Evolutionary conservation across 1,284 basidiomycete species (phyloP).

Genomic region (Cerioporus squamosus): DNA sequence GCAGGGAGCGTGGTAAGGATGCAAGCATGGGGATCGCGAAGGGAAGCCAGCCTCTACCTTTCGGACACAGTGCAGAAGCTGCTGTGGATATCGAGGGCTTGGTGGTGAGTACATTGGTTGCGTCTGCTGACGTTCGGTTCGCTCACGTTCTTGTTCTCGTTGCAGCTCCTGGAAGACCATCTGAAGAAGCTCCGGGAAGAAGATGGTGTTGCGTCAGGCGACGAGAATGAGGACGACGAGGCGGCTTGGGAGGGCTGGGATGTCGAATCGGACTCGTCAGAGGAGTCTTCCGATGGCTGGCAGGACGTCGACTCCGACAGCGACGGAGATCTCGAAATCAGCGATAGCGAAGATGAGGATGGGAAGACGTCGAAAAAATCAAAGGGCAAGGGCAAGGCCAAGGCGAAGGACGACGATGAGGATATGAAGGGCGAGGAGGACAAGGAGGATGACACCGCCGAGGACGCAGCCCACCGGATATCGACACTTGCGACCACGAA

Average conservation of each 20-base stretch:
- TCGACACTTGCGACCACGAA: constrained; percentile 82
- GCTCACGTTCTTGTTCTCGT: background rate
- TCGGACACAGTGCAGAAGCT: constrained; percentile 77
- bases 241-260: constrained; percentile 94
- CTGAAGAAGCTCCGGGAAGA: constrained; percentile 72
- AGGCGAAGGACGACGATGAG: constrained; percentile 20
- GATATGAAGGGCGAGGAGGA: constrained; percentile 25
- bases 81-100: constrained; percentile 92
- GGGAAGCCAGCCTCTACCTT: constrained; percentile 73
- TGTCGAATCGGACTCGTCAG: constrained; percentile 61
- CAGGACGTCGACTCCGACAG: constrained; percentile 82
- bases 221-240: constrained; percentile 68
- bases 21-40: constrained; percentile 74
- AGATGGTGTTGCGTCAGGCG: constrained; percentile 56
- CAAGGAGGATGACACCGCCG: constrained; percentile 27
- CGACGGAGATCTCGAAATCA: constrained; percentile 74
- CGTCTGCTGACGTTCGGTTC: background rate
- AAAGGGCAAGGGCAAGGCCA: constrained; percentile 35
- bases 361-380: constrained; percentile 45
- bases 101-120: constrained; percentile 52
- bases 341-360: constrained; percentile 85
- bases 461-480: constrained; percentile 39
- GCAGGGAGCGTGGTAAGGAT: constrained; percentile 88
- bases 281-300: constrained; percentile 83
- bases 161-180: constrained; percentile 84